phyloP scores from a whole-genome alignment of 805 yeast species.

The Pichia heedii region DNA sequence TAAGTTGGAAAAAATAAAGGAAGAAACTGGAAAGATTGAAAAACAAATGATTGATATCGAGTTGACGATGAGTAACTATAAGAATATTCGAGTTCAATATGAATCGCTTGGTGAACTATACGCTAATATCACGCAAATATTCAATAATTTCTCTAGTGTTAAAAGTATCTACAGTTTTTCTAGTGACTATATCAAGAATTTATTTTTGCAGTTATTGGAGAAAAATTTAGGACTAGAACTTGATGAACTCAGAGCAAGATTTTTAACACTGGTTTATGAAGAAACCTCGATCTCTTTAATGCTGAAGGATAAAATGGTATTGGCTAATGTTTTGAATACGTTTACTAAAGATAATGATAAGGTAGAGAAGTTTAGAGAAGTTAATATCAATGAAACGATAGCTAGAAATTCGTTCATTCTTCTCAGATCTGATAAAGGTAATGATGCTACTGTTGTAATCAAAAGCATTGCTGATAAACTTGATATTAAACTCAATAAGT shows the following conservation, averaged over 20 bases:
- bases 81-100: constrained; percentile 37
- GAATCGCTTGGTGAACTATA: constrained; percentile 47
- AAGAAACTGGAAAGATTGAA: constrained; percentile 48
- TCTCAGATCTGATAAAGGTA: constrained; percentile 50
- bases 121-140: constrained; percentile 38
- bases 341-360: not conserved
- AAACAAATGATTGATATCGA: constrained; percentile 46
- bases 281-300: constrained; percentile 38
- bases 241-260: constrained; percentile 23
- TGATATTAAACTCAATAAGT: constrained; percentile 27
- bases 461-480: constrained; percentile 31
- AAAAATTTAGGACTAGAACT: constrained; percentile 16
- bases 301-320: constrained; percentile 34
- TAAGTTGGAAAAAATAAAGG: constrained; percentile 57
- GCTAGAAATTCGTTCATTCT: constrained; percentile 33
- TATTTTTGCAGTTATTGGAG: not conserved
- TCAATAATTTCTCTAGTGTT: constrained; percentile 34
- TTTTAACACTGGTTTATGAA: constrained; percentile 42
- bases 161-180: constrained; percentile 49
- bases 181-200: not conserved
- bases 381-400: constrained; percentile 20
- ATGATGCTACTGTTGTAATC: constrained; percentile 56
- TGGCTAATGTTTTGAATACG: constrained; percentile 28
- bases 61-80: constrained; percentile 46
- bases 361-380: not conserved